Base-by-base conservation (phyloP, 164 flowering plant species). In the Nelumbo lutea region DNA sequence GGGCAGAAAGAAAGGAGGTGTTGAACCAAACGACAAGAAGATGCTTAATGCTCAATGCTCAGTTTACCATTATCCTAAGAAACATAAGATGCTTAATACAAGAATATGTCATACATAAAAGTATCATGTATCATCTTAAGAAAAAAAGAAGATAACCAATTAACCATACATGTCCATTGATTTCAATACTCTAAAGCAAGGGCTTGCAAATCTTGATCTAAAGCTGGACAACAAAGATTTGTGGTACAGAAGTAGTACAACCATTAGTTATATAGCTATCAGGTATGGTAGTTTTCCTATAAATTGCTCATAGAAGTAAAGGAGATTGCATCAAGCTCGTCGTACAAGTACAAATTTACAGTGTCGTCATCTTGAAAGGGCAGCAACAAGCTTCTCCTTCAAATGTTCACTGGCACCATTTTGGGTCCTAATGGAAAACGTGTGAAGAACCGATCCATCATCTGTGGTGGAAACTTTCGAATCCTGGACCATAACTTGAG, bases 381-480 rank as follows among this genome's bases (percentile, higher is more conserved):
- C 81, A 45, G 85, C 86, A 60, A 66, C 44, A 68, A 91, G 81
- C 81, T 83, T 82, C 70, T 89, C 94, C 75, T 87, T 89, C 81
- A 89, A 76, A 48, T 75, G 83, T 70, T 86, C 89, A 4, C 87
- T 80, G 11, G 71, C 72, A 52, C 81, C 87, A 57, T 65, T 70
- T 58, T 74, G 82, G 63, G 91, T 72, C 65, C 70, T 68, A 58
- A 91, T 71, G 9, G 83, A 73, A 77, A 91, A 88, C 0, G 97
- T 88, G 62, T 91, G 97, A 63, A 89, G 64, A 63, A 91, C 81
- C 42, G 77, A 70, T 38, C 78, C 84, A 46, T 76, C 56, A 1
- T 83, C 89, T 1, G 71, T 73, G 10, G 70, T 61, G 7, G 89
- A 78, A 51, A 87, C 82, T 62, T 79, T 75, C 4, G 87, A 80